Base-by-base conservation (phyloP, 805 yeast species). In the Metschnikowia santaceciliae region DNA sequence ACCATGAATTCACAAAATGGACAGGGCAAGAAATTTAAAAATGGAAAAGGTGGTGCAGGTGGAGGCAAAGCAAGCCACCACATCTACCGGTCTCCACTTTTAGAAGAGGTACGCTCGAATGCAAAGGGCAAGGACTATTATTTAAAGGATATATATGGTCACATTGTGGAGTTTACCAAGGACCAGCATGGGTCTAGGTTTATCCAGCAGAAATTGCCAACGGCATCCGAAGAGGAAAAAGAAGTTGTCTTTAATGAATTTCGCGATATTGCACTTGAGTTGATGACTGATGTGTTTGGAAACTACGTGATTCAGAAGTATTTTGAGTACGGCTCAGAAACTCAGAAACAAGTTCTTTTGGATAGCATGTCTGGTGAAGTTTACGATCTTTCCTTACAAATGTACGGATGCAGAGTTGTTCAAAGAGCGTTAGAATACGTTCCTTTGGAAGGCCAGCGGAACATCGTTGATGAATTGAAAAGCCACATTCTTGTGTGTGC, bases 101-200 rank as follows among this genome's bases (percentile, higher is more conserved):
- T 92, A 52, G 97, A 91, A 64, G 95, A 89, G 61, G 88, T 92
- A 55, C 80, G 96, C 47, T 78, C 82, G 52, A 84, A 83, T 61
- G 62, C 75, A 34, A 77, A 75, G 50, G 84, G 81, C 44, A 82
- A 82, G 54, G 75, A 73, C 47, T 86, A 82, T 64, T 75, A 75
- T 32, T 74, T 94, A 58, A 80, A 77, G 52, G 96, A 88, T 62
- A 83, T 92, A 34, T 80, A 82, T 58, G 96, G 96, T 6, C 90
- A 86, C 64, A 94, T 94, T 4, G 77, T 87, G 53, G 98, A 92
- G 67, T 92, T 94, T 60, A 82, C 96, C 46, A 88, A 88, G 58
- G 99, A 94, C 70, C 99, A 94, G 70, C 95, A 90, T 66, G 99
- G 99, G 3, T 91, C 98, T 4, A 78, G 99, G 56, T 94, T 92